Conservation (phyloP, 306 rosid species). For the Erythrophleum fordii region DNA sequence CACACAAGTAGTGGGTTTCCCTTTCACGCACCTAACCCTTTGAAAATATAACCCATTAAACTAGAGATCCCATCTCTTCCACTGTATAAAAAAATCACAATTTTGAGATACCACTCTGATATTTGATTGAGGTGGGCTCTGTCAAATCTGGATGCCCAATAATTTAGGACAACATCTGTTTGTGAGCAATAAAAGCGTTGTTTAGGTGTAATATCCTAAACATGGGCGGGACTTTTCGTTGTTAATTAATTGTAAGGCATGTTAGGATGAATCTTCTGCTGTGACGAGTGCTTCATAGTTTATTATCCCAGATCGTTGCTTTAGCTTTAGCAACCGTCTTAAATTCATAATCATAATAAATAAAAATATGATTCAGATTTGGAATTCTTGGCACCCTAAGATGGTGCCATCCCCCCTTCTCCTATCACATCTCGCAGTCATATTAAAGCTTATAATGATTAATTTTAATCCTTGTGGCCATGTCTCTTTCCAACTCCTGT, state of each 20-base stretch:
- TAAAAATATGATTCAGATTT: conserved; percentile 39
- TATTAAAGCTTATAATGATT: background rate
- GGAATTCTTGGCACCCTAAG: background rate
- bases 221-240: conserved; percentile 29
- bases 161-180: conserved; percentile 46
- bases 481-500: conserved; percentile 43
- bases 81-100: conserved; percentile 19
- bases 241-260: conserved; percentile 40
- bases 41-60: conserved; percentile 57
- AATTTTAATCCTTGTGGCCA: conserved; percentile 34
- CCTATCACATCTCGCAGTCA: background rate
- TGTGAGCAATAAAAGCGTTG: conserved; percentile 39
- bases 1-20: conserved; percentile 78
- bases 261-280: conserved; percentile 37
- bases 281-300: conserved; percentile 37
- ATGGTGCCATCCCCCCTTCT: background rate
- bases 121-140: conserved; percentile 51
- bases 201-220: conserved; percentile 32
- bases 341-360: conserved; percentile 27
- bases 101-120: conserved; percentile 49
- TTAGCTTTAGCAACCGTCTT: conserved; percentile 39
- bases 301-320: conserved; percentile 38
- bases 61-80: conserved; percentile 44
- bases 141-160: conserved; percentile 66
- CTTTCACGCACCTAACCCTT: conserved; percentile 81